These are phyloP conservation scores for Schwanniomyces occidentalis DNA, from an alignment of 805 yeast species.

Conservation along the genomic window DNA sequence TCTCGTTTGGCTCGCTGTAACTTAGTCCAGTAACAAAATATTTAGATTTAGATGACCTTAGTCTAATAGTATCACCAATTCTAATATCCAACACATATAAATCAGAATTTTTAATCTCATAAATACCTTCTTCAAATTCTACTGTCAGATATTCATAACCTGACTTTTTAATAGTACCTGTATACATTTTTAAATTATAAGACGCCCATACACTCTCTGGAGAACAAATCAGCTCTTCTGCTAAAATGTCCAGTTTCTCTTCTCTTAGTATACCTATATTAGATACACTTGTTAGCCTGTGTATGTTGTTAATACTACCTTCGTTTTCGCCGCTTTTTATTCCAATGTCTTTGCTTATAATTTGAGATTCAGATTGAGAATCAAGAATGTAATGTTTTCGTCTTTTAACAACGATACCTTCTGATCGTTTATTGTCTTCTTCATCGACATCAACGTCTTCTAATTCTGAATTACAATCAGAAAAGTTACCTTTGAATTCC, in stretches of 20 bases:
- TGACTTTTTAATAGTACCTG: constrained; percentile 43
- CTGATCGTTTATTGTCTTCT: constrained; percentile 5
- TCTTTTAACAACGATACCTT: constrained; percentile 8
- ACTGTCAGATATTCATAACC: constrained; percentile 32
- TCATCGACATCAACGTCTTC: constrained; percentile 22
- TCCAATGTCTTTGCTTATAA: constrained; percentile 14
- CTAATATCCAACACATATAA: constrained; percentile 51
- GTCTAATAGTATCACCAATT: constrained; percentile 54
- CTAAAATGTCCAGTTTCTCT: too few species aligned
- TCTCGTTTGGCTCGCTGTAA: constrained; percentile 14
- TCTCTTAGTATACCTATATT: too few species aligned
- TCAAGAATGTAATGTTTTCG: constrained; percentile 13
- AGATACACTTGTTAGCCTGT: too few species aligned
- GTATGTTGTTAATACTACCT: too few species aligned
- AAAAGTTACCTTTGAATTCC: too few species aligned
- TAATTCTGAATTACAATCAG: constrained; percentile 16
- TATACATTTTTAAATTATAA: constrained; percentile 48
- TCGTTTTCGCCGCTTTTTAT: background rate
- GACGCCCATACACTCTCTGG: constrained; percentile 53
- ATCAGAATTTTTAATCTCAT: constrained; percentile 35
- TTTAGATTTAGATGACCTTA: constrained; percentile 27
- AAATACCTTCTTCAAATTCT: constrained; percentile 40
- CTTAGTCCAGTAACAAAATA: constrained; percentile 50
- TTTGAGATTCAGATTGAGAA: constrained; percentile 14
- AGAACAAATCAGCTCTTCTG: too few species aligned